These are phyloP conservation scores for Mortierella sp. DNA, from an alignment of 371 early-diverging fungal genomes.

Conservation along the genomic window DNA sequence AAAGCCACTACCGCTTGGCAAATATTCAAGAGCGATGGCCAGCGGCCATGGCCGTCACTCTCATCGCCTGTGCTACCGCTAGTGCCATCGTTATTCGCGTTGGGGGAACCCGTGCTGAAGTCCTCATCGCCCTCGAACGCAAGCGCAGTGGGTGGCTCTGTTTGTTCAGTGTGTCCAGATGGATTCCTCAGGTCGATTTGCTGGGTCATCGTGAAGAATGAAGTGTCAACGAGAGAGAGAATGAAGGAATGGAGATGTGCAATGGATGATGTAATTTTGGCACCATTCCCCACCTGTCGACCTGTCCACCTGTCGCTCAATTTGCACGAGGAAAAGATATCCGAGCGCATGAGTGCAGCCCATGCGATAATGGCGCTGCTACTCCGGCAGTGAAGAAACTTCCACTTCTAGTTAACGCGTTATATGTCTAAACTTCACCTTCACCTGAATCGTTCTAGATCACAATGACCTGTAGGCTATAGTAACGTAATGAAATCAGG, in stretches of 20 bases:
- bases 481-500: too few species aligned
- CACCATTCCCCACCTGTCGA: too few species aligned
- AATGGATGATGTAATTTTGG: too few species aligned
- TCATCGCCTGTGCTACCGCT: not conserved
- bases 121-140: slow-evolving; percentile 7
- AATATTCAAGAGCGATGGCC: slow-evolving; percentile 31
- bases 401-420: too few species aligned
- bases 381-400: too few species aligned
- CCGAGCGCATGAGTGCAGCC: too few species aligned
- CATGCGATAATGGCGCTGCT: too few species aligned
- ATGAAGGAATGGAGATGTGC: not conserved
- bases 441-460: too few species aligned
- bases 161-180: slow-evolving; percentile 12
- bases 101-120: not conserved
- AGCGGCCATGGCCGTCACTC: slow-evolving; percentile 1
- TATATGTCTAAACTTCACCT: too few species aligned
- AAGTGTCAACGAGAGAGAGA: not conserved
- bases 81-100: not conserved
- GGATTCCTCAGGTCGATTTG: slow-evolving; percentile 25
- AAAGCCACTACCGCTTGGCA: slow-evolving; percentile 31
- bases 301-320: too few species aligned
- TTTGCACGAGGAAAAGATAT: too few species aligned
- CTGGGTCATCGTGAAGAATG: slow-evolving; percentile 27
- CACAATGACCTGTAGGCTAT: too few species aligned
- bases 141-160: slow-evolving; percentile 9